Conservation (phyloP, 805 yeast genomes). For the Spathaspora girioi region DNA sequence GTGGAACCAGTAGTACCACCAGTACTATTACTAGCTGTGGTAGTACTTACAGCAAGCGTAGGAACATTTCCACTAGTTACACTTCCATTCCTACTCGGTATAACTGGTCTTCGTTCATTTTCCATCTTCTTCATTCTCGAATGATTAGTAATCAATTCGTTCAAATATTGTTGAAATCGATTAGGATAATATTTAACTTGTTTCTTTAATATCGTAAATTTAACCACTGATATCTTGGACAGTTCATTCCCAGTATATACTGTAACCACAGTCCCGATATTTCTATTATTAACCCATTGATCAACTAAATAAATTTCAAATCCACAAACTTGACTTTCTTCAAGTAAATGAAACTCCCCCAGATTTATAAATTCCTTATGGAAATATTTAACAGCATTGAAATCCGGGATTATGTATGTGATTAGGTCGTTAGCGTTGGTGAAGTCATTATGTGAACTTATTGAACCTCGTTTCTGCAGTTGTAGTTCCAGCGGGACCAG, state of each 20-base stretch:
- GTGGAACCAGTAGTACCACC: not conserved
- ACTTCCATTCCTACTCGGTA: conserved; percentile 2
- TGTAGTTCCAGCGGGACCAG: too few relatives aligned
- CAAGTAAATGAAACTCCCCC: conserved; percentile 38
- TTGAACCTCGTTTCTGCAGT: not conserved
- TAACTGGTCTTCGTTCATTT: conserved; percentile 5
- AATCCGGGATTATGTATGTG: conserved; percentile 53
- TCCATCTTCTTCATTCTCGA: conserved; percentile 60
- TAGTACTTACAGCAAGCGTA: not conserved
- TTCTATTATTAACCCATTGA: conserved; percentile 85
- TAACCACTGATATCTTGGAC: conserved; percentile 58
- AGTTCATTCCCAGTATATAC: conserved; percentile 80
- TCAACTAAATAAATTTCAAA: conserved; percentile 90
- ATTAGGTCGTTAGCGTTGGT: conserved; percentile 17
- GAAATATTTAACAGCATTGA: conserved; percentile 48
- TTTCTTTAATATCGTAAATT: conserved; percentile 51
- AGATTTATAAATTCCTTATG: conserved; percentile 31
- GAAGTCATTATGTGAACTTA: not conserved
- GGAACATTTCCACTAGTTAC: not conserved
- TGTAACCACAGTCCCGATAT: conserved; percentile 63
- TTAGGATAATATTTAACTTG: conserved; percentile 47
- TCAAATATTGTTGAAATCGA: conserved; percentile 56
- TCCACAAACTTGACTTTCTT: conserved; percentile 55
- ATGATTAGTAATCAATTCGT: conserved; percentile 61
- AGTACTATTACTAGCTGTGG: not conserved